Evolutionary conservation across 306 rosid genomes (phyloP), one percentile per base, ranked within the genome.

Genomic region (Canavalia gladiata): DNA sequence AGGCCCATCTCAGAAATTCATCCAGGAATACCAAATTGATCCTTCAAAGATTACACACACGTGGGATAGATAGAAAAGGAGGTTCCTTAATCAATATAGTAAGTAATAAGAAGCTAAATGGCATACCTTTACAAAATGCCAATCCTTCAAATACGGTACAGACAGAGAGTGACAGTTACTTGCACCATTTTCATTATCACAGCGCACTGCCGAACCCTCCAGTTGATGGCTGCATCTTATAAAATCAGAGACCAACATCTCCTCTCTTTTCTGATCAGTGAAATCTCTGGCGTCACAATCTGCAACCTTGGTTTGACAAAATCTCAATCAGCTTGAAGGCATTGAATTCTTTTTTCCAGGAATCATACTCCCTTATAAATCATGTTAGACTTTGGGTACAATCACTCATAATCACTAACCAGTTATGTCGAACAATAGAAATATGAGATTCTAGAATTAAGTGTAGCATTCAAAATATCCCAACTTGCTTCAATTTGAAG

Each of bases 91-190:
- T n/a, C 42, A 74, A 79, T 4, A 41, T 11, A 52, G 50, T 0
- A 78, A 72, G 13, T 33, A 34, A 37, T 4, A 25, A 79, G 63
- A 7, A 63, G 66, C 50, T 5, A 9, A 66, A 76, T 63, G 45
- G 28, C 13, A 52, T 71, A 93, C 99, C 98, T 91, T 95, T 5
- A 91, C 96, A 84, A 95, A 91, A 92, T 95, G 99, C 98, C 99
- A 95, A 82, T 95, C 98, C 91, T 95, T 95, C 90, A 95, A 87
- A 88, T 95, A 95, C 8, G 89, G 91, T 52, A 87, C 82, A 59
- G 82, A 73, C 31, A 83, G 74, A 63, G 79, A 63, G 60, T 86
- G 81, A 78, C 70, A 85, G 47, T 62, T 66, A 76, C 71, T 52
- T 34, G 13, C 25, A 29, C 74, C n/a, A 73, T 33, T 78, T 46